Base-by-base conservation (phyloP, 2,329 filamentous ascomycete genomes). In the Juglanconis juglandina region DNA sequence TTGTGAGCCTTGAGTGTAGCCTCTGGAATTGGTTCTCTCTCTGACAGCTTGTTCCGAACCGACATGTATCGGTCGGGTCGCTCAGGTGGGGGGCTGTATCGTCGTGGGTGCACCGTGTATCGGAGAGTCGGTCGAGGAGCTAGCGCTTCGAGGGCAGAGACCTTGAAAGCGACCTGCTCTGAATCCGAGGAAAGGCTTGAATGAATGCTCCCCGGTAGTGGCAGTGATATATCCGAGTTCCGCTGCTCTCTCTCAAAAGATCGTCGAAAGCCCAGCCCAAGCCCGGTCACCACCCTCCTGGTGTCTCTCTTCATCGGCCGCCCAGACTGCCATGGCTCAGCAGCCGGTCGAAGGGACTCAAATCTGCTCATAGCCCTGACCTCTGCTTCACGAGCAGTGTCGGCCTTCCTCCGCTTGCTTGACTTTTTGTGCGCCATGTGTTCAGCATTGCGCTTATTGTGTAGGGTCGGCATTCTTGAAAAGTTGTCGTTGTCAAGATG, bases 41-140 rank as follows among this genome's bases (percentile, higher is more conserved):
- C 74, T 65, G 80, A 71, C 62, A 83, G 69, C 69, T 82, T 77
- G n/a, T 63, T 42, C 41, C 60, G 60, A 11, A 58, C 58, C 48
- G 61, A 63, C 50, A 61, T 46, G 33, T 63, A 58, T 41, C 58
- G 51, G 24, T 56, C 42, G 14, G 55, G 59, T 17, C 48, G 55
- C 32, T 34, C 61, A 4, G 42, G n/a, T 7, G 58, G 55, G 11
- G 54, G 51, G 60, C 76, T 79, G 68, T 83, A 81, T 13, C 24
- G 48, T 66, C 87, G 81, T 17, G 89, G 82, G 60, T 87, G 83
- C 33, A 87, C 82, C 4, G 88, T 85, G 72, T 88, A 92, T 63
- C 88, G 88, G 59, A 98, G 83, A 0, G 90, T 92, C 11, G 95
- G 95, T 51, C 92, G 85, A 5, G 95, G 94, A 9, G 90, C 88